phyloP scores from a whole-genome alignment of 2,329 filamentous ascomycete species.

The Endoconidiophora polonica region DNA sequence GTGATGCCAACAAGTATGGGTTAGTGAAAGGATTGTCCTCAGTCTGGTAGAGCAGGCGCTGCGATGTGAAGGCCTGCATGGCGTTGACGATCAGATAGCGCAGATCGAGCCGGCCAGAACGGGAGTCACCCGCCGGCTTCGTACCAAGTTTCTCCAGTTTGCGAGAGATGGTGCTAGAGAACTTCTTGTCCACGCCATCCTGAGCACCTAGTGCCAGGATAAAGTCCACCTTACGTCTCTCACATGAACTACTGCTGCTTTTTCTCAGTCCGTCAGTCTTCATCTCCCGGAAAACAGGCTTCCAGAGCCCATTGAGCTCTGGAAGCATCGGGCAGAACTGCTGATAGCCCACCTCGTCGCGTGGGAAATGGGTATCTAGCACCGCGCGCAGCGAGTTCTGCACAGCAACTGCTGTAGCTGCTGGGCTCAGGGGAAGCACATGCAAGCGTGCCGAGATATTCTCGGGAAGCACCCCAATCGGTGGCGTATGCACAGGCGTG shows the following conservation, averaged over 20 bases:
- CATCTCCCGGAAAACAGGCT: constrained; percentile 30
- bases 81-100: constrained; percentile 43
- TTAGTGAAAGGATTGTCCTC: constrained; percentile 38
- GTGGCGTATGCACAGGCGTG: constrained; percentile 6
- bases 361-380: constrained; percentile 33
- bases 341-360: constrained; percentile 28
- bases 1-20: constrained; percentile 35
- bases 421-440: constrained; percentile 25
- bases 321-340: constrained; percentile 31
- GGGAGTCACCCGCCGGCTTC: constrained; percentile 31
- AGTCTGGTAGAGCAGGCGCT: constrained; percentile 31
- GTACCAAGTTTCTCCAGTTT: constrained; percentile 39
- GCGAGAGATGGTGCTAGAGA: constrained; percentile 30
- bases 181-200: constrained; percentile 33
- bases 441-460: constrained; percentile 9
- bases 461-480: constrained; percentile 3
- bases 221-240: constrained; percentile 32
- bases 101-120: constrained; percentile 41
- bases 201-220: constrained; percentile 45
- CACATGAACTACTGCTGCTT: constrained; percentile 15
- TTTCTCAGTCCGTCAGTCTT: constrained; percentile 15
- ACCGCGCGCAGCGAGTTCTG: constrained; percentile 41
- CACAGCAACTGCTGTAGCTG: constrained; percentile 32
- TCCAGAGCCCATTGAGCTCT: constrained; percentile 35
- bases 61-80: constrained; percentile 40